Evolutionary conservation across 208 protist genomes (phyloP).

Genomic region (Herpetomonas tarakana): DNA sequence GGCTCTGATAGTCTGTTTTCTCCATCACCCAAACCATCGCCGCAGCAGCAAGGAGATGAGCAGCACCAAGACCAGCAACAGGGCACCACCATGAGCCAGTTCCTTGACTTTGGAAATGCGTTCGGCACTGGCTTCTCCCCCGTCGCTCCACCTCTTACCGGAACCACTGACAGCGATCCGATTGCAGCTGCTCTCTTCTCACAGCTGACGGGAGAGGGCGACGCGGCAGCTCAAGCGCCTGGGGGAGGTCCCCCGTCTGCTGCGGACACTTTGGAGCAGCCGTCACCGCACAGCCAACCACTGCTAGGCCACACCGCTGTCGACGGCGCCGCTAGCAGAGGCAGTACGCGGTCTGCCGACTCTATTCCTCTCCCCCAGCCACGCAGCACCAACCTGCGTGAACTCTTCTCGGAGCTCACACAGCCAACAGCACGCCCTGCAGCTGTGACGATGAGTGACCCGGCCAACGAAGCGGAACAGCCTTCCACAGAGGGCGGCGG

Average conservation of each 20-base stretch:
- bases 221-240: too few species aligned
- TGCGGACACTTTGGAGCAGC: neutral
- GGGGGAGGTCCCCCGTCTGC: too few species aligned
- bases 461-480: neutral
- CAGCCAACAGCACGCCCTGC: too few species aligned
- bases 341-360: too few species aligned
- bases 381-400: neutral
- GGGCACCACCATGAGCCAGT: neutral
- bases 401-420: conserved; percentile 1
- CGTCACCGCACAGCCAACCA: too few species aligned
- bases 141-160: too few species aligned
- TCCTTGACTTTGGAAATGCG: neutral
- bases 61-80: too few species aligned
- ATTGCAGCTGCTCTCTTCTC: neutral
- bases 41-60: neutral
- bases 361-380: neutral
- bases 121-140: neutral
- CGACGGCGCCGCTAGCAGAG: too few species aligned
- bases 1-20: neutral
- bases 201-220: neutral
- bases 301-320: too few species aligned
- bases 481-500: too few species aligned
- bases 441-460: neutral
- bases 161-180: neutral
- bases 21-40: neutral